Evolutionary conservation across 164 flowering plant species (phyloP).

Genomic region (Piper betle): DNA sequence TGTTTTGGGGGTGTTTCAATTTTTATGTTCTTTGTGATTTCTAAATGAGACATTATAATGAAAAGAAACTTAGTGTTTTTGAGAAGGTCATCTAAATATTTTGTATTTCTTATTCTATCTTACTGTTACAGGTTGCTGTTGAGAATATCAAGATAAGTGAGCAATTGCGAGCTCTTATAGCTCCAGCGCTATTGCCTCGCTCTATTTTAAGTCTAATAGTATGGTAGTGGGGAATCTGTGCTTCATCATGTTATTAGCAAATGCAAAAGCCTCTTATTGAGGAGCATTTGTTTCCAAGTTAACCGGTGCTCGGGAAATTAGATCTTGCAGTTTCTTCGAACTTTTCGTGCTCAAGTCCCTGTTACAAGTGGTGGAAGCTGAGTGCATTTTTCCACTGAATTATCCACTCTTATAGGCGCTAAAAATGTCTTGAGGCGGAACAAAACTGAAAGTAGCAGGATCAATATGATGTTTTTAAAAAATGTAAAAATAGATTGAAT

Average conservation of each 20-base stretch:
- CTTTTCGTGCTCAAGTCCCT: slow-evolving; percentile 68
- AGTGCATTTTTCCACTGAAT: not conserved
- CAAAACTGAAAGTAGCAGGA: not conserved
- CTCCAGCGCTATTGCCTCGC: slow-evolving; percentile 84
- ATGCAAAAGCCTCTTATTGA: not conserved
- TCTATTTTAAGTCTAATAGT: slow-evolving; percentile 74
- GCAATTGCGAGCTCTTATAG: slow-evolving; percentile 63
- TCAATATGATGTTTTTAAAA: no score
- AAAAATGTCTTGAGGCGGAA: not conserved
- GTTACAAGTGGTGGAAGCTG: slow-evolving; percentile 53
- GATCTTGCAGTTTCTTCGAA: slow-evolving; percentile 72
- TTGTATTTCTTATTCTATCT: not conserved
- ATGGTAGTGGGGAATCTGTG: not conserved
- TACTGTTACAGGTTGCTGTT: slow-evolving; percentile 35
- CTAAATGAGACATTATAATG: no score
- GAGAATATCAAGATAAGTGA: slow-evolving; percentile 63
- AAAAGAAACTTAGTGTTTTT: no score
- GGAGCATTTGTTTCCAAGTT: not conserved
- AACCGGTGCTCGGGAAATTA: slow-evolving; percentile 13
- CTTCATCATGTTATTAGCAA: not conserved
- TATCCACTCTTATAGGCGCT: not conserved
- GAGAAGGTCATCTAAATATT: not conserved
- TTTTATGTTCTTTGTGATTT: no score
- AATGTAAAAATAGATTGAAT: not conserved
- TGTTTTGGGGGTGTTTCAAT: no score